Evolutionary conservation across 78 protist genomes (phyloP).

Genomic region (Planoprotostelium fungivorum): DNA sequence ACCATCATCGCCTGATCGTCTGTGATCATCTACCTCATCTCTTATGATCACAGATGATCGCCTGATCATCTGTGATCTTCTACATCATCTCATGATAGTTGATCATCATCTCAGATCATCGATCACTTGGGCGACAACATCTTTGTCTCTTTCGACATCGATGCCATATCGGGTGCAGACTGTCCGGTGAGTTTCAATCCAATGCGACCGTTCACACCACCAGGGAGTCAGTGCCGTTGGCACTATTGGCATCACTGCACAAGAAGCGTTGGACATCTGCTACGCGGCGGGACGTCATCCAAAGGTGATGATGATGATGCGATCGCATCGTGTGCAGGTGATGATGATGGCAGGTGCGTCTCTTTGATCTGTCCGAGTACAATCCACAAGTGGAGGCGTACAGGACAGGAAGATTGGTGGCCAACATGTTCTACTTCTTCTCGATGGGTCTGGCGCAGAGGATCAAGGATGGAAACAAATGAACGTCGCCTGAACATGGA

Average conservation of each 20-base stretch:
- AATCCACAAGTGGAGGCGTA: conserved; percentile 51
- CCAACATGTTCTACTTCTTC: conserved; percentile 43
- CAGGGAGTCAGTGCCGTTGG: conserved; percentile 53
- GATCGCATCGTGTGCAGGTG: not conserved
- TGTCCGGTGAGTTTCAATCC: conserved; percentile 17
- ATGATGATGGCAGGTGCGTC: conserved; percentile 4
- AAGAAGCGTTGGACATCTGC: conserved; percentile 42
- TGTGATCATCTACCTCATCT: too few relatives aligned
- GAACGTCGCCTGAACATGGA: too few relatives aligned
- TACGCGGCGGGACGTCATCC: conserved; percentile 28
- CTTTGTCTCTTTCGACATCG: conserved; percentile 58
- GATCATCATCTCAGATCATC: too few relatives aligned
- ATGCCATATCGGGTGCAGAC: conserved; percentile 18
- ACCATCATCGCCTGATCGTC: too few relatives aligned
- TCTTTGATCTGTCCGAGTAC: conserved; percentile 42
- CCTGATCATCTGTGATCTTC: too few relatives aligned
- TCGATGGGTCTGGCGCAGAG: conserved; percentile 31
- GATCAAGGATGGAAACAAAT: too few relatives aligned
- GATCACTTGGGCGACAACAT: conserved; percentile 14
- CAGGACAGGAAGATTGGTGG: conserved; percentile 26
- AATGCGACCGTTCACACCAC: too few relatives aligned
- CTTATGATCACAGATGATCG: too few relatives aligned
- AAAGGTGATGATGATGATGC: conserved; percentile 4
- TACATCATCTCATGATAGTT: too few relatives aligned
- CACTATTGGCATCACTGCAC: conserved; percentile 29